Percentiles rank a stretch among this genome's conserved stretches.
These are phyloP conservation scores for Pyrenophora graminea DNA, from an alignment of 2,329 filamentous ascomycete genomes.

Conservation along the genomic window DNA sequence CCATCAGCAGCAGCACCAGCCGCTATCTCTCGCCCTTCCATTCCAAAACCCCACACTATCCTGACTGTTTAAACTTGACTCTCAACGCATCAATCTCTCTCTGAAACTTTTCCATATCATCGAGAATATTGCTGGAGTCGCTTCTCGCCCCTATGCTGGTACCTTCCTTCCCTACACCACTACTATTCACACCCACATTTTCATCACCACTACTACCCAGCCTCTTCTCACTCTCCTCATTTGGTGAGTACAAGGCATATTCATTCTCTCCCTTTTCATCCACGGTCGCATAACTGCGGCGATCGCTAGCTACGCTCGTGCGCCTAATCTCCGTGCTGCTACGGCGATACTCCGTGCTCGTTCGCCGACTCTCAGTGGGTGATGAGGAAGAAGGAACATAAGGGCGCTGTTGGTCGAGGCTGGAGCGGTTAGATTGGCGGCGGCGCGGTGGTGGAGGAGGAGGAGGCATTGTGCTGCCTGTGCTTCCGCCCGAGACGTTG, in stretches of 20 bases:
- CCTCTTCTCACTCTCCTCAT: slow-evolving; percentile 31
- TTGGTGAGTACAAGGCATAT: slow-evolving; percentile 32
- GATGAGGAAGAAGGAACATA: slow-evolving; percentile 19
- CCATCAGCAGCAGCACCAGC: too few species aligned
- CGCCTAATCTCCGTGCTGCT: slow-evolving; percentile 38
- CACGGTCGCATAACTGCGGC: slow-evolving; percentile 28
- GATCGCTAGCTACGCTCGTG: slow-evolving; percentile 41
- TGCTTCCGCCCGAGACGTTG: slow-evolving; percentile 34
- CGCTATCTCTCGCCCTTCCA: too few species aligned
- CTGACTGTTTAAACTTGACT: slow-evolving; percentile 26
- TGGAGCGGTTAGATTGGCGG: slow-evolving; percentile 39
- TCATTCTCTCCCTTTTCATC: slow-evolving; percentile 26
- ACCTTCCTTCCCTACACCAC: neutral
- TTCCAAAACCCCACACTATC: too few species aligned
- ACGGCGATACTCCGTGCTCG: slow-evolving; percentile 34
- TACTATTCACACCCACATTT: neutral
- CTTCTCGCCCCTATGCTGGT: slow-evolving; percentile 7
- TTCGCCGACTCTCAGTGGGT: slow-evolving; percentile 34
- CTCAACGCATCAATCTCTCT: slow-evolving; percentile 46
- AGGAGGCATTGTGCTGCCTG: slow-evolving; percentile 28
- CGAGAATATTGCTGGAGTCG: slow-evolving; percentile 38
- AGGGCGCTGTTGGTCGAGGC: slow-evolving; percentile 39
- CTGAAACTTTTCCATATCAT: slow-evolving; percentile 48
- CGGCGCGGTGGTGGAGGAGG: slow-evolving; percentile 42
- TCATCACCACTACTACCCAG: slow-evolving; percentile 8